Percentiles rank a stretch among this genome's conserved stretches.
phyloP scores from a whole-genome alignment of 495 filamentous ascomycete genomes.

The Penicillium longicatenatum region DNA sequence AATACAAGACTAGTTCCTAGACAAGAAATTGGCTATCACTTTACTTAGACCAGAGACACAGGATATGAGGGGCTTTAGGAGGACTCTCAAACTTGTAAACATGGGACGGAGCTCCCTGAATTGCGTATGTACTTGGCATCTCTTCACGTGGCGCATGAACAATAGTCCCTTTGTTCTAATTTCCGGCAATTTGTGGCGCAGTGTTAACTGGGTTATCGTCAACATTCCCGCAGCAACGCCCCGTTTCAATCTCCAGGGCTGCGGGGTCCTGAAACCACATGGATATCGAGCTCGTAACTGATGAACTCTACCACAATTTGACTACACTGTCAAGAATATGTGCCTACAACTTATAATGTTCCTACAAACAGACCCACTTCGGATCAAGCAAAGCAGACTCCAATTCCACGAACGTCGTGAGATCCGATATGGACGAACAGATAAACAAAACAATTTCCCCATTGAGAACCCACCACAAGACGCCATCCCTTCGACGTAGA shows the following conservation, averaged over 20 bases:
- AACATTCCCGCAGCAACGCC: not conserved
- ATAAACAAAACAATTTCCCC: conserved; percentile 32
- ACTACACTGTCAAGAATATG: too few species aligned
- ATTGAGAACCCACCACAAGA: conserved; percentile 44
- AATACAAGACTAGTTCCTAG: too few species aligned
- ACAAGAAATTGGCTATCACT: too few species aligned
- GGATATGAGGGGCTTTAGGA: too few species aligned
- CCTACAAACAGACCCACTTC: not conserved
- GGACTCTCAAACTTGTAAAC: too few species aligned
- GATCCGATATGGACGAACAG: conserved; percentile 6
- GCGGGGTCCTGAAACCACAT: not conserved
- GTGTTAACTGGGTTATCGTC: not conserved
- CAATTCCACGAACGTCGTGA: conserved; percentile 14
- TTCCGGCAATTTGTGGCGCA: not conserved
- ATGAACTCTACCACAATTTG: too few species aligned
- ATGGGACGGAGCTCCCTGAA: too few species aligned
- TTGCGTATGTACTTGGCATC: too few species aligned
- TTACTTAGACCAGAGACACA: too few species aligned
- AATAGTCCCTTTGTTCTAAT: not conserved
- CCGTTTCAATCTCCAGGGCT: not conserved
- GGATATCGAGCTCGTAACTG: too few species aligned
- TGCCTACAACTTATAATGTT: too few species aligned
- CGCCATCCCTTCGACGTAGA: conserved; percentile 42
- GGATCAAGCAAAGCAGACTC: conserved; percentile 13
- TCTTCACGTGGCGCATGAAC: too few species aligned